These are phyloP conservation scores for Stromatinia cepivora DNA, from an alignment of 2,329 filamentous ascomycete species.

Conservation along the genomic window DNA sequence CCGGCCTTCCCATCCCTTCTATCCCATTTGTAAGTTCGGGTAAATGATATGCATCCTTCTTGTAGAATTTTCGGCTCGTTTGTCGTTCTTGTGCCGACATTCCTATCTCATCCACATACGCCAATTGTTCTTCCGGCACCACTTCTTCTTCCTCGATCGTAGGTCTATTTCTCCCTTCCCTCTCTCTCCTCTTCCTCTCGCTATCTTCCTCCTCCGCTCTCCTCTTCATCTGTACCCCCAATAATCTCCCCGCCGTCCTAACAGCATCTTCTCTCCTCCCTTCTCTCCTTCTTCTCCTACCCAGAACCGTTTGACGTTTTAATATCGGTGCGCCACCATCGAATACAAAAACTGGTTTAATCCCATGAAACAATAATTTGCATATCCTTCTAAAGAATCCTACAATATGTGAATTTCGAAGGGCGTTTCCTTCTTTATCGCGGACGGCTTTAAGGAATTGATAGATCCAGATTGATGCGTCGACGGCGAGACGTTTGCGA, in stretches of 20 bases:
- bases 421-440: slow-evolving; percentile 95
- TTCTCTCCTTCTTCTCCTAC: slow-evolving; percentile 76
- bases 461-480: slow-evolving; percentile 99
- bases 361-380: slow-evolving; percentile 95
- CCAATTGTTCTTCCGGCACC: slow-evolving; percentile 66
- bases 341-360: slow-evolving; percentile 96
- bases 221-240: slow-evolving; percentile 93
- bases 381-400: slow-evolving; percentile 98
- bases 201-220: slow-evolving; percentile 81
- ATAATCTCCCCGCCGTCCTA: slow-evolving; percentile 83
- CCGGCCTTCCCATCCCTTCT: slow-evolving; percentile 80
- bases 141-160: slow-evolving; percentile 62
- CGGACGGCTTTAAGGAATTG: slow-evolving; percentile 98
- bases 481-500: slow-evolving; percentile 91
- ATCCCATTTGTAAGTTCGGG: slow-evolving; percentile 80
- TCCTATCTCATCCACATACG: slow-evolving; percentile 88
- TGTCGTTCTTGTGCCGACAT: slow-evolving; percentile 76
- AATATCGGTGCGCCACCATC: slow-evolving; percentile 90
- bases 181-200: slow-evolving; percentile 53
- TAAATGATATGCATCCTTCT: slow-evolving; percentile 92
- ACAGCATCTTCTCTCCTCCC: slow-evolving; percentile 91
- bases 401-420: slow-evolving; percentile 93
- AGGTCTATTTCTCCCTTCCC: slow-evolving; percentile 42
- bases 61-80: slow-evolving; percentile 76
- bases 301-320: slow-evolving; percentile 86